A percentile compares a stretch with the other conserved stretches of the same genome.
Evolutionary conservation across 2,329 filamentous ascomycete genomes (phyloP).

Genomic region (Sporothrix protearum): DNA sequence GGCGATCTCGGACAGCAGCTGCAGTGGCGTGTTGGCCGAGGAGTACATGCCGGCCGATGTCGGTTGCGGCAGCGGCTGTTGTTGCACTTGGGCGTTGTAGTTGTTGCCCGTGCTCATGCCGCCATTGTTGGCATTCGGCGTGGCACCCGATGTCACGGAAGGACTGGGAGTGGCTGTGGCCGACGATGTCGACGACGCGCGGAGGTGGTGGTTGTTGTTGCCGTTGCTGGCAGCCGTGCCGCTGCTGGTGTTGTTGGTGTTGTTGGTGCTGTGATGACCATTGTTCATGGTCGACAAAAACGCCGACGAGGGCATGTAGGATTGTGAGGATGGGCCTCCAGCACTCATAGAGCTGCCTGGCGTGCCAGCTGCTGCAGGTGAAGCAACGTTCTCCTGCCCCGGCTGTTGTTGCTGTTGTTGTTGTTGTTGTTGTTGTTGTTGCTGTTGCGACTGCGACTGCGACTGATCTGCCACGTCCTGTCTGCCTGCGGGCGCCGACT

Average conservation of each 20-base stretch:
- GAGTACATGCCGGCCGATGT: conserved; percentile 26
- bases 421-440: background rate
- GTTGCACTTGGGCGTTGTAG: conserved; percentile 28
- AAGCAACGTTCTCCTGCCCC: background rate
- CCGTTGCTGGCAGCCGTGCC: background rate
- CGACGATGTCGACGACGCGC: conserved; percentile 27
- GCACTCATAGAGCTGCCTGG: background rate
- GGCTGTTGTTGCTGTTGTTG: background rate
- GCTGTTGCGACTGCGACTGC: background rate
- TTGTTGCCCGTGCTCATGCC: conserved; percentile 20
- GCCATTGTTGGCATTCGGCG: conserved; percentile 21
- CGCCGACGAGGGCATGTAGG: background rate
- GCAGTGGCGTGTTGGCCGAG: conserved; percentile 50
- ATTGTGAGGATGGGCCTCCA: background rate
- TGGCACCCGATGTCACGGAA: background rate
- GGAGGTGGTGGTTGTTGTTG: conserved; percentile 8
- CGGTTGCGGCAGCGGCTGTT: background rate
- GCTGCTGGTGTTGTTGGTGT: background rate
- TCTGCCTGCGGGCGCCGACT: background rate
- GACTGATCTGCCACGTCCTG: background rate
- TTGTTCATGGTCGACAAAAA: conserved; percentile 7
- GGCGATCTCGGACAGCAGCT: conserved; percentile 57
- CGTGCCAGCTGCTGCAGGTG: background rate
- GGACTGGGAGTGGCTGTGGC: background rate
- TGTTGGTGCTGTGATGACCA: background rate